Evolutionary conservation across 495 filamentous ascomycete species (phyloP), one percentile per base, ranked within the genome.

Genomic region (Staphylotrichum tortipilum): DNA sequence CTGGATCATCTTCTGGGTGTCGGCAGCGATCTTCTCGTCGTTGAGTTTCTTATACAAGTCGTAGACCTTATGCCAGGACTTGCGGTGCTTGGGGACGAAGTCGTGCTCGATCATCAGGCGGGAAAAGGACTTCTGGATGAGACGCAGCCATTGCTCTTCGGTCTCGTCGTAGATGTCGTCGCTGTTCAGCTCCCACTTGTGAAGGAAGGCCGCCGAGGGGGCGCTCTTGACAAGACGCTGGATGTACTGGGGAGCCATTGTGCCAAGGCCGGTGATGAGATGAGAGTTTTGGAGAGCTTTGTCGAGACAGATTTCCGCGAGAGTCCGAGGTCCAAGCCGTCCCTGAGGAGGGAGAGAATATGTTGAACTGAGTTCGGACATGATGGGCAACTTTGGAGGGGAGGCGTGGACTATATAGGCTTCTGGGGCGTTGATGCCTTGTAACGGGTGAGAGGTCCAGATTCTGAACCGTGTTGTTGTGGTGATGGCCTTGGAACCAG

Each of bases 11-110:
- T 68, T 41, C 50, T 57, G 65, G 54, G 70, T 59, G 59, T 75
- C 63, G 60, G 67, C 62, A 62, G 72, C 64, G 64, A 74, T 70
- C 70, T 75, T 56, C 61, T 78, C 65, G 61, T 72, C 55, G 44
- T 70, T 62, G 57, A 73, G 44, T 35, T 59, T 50, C 36, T 69
- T 47, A 56, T 73, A 72, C 44, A 61, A 60, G 21, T 55, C 42
- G 29, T 67, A 72, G 33, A 72, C 51, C 24, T 66, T 62, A 47
- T 59, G 49, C 69, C 69, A 73, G 31, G 50, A 53, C 36, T 49
- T 56, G 1, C 62, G 64, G 23, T 71, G 50, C 18, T 52, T 57
- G 2, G 69, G 64, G 10, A 53, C 50, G 35, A 54, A 68, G 24
- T 57, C 44, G 29, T 68, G 19, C 31, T 56, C 51, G 15, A 29